These are phyloP conservation scores for Plicaturopsis crispa DNA, from an alignment of 768 basidiomycete species.

Conservation along the genomic window DNA sequence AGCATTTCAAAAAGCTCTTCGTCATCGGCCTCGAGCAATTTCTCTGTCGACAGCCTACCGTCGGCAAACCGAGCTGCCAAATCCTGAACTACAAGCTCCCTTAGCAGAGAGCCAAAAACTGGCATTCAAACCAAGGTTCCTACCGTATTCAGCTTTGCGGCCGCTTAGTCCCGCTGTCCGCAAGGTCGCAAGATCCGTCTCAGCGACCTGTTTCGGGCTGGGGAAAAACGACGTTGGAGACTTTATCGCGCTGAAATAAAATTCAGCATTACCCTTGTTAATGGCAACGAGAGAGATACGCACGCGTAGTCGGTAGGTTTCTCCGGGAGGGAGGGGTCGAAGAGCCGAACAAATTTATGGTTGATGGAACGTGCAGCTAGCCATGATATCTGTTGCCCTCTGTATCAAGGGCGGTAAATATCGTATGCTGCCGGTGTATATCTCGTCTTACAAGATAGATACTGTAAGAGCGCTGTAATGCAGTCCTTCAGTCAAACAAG, in stretches of 20 bases:
- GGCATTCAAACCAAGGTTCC: no score
- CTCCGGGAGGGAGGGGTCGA: constrained; percentile 67
- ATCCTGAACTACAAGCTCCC: constrained; percentile 68
- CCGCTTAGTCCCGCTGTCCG: constrained; percentile 71
- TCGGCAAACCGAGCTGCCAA: constrained; percentile 76
- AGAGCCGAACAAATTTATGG: constrained; percentile 73
- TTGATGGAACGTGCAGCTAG: constrained; percentile 78
- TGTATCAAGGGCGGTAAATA: constrained; percentile 15
- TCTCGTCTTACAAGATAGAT: constrained; percentile 63
- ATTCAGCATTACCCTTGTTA: constrained; percentile 4
- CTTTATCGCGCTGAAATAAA: constrained; percentile 11
- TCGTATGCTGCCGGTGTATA: background rate
- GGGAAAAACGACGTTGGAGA: constrained; percentile 52
- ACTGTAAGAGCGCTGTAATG: constrained; percentile 53
- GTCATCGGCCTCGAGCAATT: constrained; percentile 63
- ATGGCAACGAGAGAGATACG: constrained; percentile 13
- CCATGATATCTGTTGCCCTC: constrained; percentile 82
- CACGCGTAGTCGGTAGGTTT: constrained; percentile 45
- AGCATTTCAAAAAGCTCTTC: constrained; percentile 72
- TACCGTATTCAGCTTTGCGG: constrained; percentile 89
- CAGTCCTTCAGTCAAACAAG: constrained; percentile 1
- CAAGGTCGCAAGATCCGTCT: constrained; percentile 49
- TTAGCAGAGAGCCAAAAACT: background rate
- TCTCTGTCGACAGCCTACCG: constrained; percentile 68
- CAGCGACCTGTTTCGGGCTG: constrained; percentile 57